A percentile compares a stretch with the other conserved stretches of the same genome.
Conservation (phyloP, 2,329 filamentous ascomycete species). For the Stagonosporopsis vannaccii region DNA sequence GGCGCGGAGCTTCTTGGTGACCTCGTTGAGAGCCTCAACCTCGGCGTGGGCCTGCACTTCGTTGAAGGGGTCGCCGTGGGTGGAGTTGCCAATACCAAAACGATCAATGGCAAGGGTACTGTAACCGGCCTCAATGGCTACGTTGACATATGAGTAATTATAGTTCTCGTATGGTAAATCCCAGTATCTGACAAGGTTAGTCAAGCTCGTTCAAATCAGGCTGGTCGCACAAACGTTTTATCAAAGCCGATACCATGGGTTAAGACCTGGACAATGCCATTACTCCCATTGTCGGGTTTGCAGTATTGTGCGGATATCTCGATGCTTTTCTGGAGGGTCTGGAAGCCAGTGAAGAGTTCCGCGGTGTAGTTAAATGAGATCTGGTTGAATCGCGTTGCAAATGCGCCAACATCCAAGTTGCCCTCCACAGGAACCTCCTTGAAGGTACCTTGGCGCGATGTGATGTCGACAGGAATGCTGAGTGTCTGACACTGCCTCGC, state of each 20-base stretch:
- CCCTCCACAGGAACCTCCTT: constrained; percentile 55
- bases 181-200: constrained; percentile 61
- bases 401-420: constrained; percentile 65
- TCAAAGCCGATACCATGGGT: constrained; percentile 65
- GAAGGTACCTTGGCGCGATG: constrained; percentile 63
- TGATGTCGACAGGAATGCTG: constrained; percentile 64
- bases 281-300: constrained; percentile 54
- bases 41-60: constrained; percentile 67
- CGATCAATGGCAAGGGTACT: constrained; percentile 69
- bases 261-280: constrained; percentile 56
- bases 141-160: constrained; percentile 69
- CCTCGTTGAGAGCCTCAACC: constrained; percentile 62
- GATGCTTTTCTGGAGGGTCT: constrained; percentile 62
- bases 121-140: constrained; percentile 63
- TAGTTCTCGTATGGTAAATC: constrained; percentile 64
- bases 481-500: constrained; percentile 57
- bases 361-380: constrained; percentile 56
- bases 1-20: constrained; percentile 60
- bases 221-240: constrained; percentile 49
- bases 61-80: constrained; percentile 65
- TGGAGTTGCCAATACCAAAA: constrained; percentile 66
- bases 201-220: background rate
- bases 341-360: constrained; percentile 56
- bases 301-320: constrained; percentile 69
- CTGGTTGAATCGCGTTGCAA: constrained; percentile 48